Conservation (phyloP, 768 basidiomycete species). For the Mycena metata region DNA sequence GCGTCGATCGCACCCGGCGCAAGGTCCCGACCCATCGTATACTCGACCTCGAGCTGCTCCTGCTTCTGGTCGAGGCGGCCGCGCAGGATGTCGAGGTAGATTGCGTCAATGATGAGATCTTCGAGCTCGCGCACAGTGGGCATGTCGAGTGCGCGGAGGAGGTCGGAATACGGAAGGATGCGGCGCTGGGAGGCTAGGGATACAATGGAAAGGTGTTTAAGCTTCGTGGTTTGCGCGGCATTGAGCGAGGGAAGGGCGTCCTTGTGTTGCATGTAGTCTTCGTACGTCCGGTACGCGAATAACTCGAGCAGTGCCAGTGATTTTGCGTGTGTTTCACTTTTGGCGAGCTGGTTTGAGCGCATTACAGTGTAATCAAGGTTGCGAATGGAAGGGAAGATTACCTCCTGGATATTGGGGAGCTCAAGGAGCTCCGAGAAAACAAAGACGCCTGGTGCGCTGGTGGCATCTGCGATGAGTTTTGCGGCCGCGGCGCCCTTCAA, state of each 20-base stretch:
- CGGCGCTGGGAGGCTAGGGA: constrained; percentile 83
- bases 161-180: constrained; percentile 83
- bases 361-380: too few species aligned
- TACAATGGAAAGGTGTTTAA: constrained; percentile 94
- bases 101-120: constrained; percentile 96
- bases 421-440: constrained; percentile 93
- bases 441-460: constrained; percentile 90
- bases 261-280: constrained; percentile 82
- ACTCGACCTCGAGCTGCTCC: constrained; percentile 91
- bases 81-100: constrained; percentile 90
- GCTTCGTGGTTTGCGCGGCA: constrained; percentile 82
- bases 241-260: constrained; percentile 76
- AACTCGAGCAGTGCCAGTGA: constrained; percentile 80
- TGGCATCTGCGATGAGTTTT: constrained; percentile 89
- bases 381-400: constrained; percentile 42
- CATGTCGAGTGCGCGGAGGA: constrained; percentile 81
- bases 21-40: constrained; percentile 94
- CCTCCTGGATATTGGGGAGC: constrained; percentile 87
- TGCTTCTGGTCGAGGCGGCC: constrained; percentile 96
- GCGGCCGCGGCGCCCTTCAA: constrained; percentile 94
- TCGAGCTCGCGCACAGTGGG: constrained; percentile 90
- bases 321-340: constrained; percentile 72
- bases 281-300: constrained; percentile 91
- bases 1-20: constrained; percentile 76
- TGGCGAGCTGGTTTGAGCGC: constrained; percentile 66